These are phyloP conservation scores for Mycothermus thermophilus DNA, from an alignment of 495 filamentous ascomycete species.

Conservation along the genomic window DNA sequence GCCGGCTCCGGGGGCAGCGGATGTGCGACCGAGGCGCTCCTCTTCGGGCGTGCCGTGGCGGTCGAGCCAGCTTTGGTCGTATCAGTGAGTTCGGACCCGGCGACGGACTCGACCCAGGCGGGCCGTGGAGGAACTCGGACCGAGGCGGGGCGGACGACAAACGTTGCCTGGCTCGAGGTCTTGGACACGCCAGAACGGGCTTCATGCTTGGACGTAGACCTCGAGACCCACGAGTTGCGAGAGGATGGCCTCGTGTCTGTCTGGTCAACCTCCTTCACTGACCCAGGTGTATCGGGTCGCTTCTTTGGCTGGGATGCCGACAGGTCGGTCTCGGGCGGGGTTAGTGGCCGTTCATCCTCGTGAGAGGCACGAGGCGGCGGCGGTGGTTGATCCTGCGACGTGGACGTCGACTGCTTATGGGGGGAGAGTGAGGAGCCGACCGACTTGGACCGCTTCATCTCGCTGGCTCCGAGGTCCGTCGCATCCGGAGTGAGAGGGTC, in stretches of 20 bases:
- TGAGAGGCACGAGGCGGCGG: too few species aligned
- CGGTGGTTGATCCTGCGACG: too few species aligned
- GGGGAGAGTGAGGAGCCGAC: too few species aligned
- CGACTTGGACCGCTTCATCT: conserved; percentile 30
- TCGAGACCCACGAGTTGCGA: conserved; percentile 26
- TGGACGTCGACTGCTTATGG: too few species aligned
- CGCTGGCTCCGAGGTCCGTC: conserved; percentile 53
- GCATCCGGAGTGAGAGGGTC: conserved; percentile 64
- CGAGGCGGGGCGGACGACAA: conserved; percentile 14
- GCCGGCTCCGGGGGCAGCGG: conserved; percentile 20
- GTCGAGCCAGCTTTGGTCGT: conserved; percentile 20
- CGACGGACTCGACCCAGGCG: too few species aligned
- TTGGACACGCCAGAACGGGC: conserved; percentile 35
- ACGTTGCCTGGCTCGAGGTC: conserved; percentile 33
- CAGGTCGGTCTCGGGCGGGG: conserved; percentile 42
- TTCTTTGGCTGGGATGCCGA: conserved; percentile 33
- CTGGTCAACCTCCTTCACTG: conserved; percentile 20
- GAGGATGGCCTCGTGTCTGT: conserved; percentile 23
- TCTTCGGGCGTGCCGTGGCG: conserved; percentile 50
- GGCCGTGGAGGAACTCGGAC: conserved; percentile 11
- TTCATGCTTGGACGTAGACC: conserved; percentile 31
- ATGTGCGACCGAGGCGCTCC: conserved; percentile 24
- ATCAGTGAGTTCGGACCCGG: too few species aligned
- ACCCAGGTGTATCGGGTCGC: conserved; percentile 22
- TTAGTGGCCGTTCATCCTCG: conserved; percentile 36